phyloP scores from a whole-genome alignment of 495 filamentous ascomycete genomes.

The Talaromyces trachyspermus region DNA sequence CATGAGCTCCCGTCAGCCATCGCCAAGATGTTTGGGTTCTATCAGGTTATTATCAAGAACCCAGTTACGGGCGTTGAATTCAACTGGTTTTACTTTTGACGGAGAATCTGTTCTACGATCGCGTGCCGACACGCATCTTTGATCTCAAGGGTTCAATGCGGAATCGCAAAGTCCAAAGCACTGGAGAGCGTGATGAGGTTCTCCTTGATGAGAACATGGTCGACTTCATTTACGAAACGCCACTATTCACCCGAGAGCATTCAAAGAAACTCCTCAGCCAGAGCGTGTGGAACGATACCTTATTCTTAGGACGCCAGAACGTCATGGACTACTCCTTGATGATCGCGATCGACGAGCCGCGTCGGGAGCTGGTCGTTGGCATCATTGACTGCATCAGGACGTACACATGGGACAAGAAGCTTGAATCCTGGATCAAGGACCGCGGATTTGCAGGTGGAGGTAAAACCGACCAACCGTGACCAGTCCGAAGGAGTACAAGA shows the following conservation, averaged over 20 bases:
- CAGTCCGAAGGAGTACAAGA: conserved; percentile 95
- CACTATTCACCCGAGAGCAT: conserved; percentile 88
- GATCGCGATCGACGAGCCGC: conserved; percentile 89
- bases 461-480: conserved; percentile 92
- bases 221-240: conserved; percentile 96
- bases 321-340: conserved; percentile 99
- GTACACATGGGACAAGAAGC: conserved; percentile 99
- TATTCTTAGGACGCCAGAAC: conserved; percentile 84
- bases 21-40: conserved; percentile 98
- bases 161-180: conserved; percentile 90
- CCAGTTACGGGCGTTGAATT: conserved; percentile 86
- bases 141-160: conserved; percentile 98
- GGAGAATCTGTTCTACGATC: conserved; percentile 99
- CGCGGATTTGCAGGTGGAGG: conserved; percentile 78
- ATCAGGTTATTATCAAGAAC: conserved; percentile 94
- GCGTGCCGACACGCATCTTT: conserved; percentile 84
- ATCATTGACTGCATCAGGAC: conserved; percentile 99
- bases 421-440: conserved; percentile 98
- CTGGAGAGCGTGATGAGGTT: conserved; percentile 92
- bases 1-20: conserved; percentile 95
- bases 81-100: conserved; percentile 92
- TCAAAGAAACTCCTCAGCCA: conserved; percentile 80
- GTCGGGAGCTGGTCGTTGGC: conserved; percentile 87
- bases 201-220: conserved; percentile 99
- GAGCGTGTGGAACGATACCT: conserved; percentile 89